Evolutionary conservation across 768 basidiomycete genomes (phyloP).

Genomic region (Tulasnella sp.): DNA sequence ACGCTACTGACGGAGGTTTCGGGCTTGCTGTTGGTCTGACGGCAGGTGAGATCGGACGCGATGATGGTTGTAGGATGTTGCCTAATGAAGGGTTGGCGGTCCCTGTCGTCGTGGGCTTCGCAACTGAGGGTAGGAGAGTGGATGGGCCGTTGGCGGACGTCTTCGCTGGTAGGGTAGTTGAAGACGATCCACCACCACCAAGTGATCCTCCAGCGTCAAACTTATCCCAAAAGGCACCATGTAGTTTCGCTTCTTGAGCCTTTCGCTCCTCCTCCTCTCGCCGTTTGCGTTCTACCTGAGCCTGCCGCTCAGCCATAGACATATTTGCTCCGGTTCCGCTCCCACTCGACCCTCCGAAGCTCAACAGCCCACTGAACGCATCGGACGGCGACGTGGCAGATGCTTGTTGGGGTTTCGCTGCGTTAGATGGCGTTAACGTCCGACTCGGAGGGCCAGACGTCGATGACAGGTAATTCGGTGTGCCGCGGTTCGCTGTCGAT

Average conservation of each 20-base stretch:
- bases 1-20: background rate
- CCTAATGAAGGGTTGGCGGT: background rate
- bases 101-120: background rate
- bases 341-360: conserved; percentile 45
- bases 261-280: conserved; percentile 42
- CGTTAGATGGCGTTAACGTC: conserved; percentile 44
- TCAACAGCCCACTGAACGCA: conserved; percentile 75
- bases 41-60: conserved; percentile 10
- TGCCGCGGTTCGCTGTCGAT: background rate
- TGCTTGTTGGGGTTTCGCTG: conserved; percentile 37
- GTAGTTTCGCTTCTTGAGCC: conserved; percentile 43
- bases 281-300: conserved; percentile 57
- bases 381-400: conserved; percentile 47
- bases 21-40: conserved; percentile 6
- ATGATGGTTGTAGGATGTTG: background rate
- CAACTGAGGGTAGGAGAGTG: background rate
- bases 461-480: conserved; percentile 40
- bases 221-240: conserved; percentile 63
- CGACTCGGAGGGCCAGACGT: conserved; percentile 45
- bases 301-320: conserved; percentile 77
- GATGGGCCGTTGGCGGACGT: conserved; percentile 10
- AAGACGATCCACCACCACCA: background rate
- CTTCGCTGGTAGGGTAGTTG: background rate
- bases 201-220: conserved; percentile 48
- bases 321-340: conserved; percentile 47